A percentile compares a stretch with the other conserved stretches of the same genome.
Conservation (phyloP, 1,284 basidiomycete species). For the Rhodotorula sp. region DNA sequence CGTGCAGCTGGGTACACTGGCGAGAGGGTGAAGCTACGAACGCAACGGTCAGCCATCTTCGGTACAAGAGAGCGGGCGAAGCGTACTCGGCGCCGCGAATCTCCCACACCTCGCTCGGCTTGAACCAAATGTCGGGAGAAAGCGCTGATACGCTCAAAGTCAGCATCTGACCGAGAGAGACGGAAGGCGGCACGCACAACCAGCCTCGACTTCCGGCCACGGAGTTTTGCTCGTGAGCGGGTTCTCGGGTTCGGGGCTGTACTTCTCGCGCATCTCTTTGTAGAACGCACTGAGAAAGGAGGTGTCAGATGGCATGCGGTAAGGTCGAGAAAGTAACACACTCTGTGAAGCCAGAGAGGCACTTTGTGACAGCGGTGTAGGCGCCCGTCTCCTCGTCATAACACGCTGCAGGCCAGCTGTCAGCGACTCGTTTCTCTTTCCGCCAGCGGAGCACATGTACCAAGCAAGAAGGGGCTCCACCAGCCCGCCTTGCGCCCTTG, state of each 20-base stretch:
- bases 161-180: not conserved
- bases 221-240: constrained; percentile 59
- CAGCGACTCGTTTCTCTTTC: too few species aligned
- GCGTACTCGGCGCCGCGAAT: constrained; percentile 80
- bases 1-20: constrained; percentile 81
- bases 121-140: constrained; percentile 77
- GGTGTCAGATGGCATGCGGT: too few species aligned
- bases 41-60: not conserved
- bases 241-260: constrained; percentile 63
- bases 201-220: constrained; percentile 67
- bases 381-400: constrained; percentile 70
- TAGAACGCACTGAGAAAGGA: constrained; percentile 42
- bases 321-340: constrained; percentile 61
- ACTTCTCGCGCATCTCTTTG: constrained; percentile 61
- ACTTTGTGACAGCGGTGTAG: constrained; percentile 78
- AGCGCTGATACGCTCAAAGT: constrained; percentile 56
- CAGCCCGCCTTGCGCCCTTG: constrained; percentile 87
- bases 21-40: constrained; percentile 72
- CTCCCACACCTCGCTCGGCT: constrained; percentile 79
- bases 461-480: constrained; percentile 90
- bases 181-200: constrained; percentile 55
- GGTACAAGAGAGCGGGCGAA: not conserved
- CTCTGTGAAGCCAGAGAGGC: constrained; percentile 75
- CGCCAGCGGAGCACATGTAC: constrained; percentile 44
- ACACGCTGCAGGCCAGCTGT: constrained; percentile 12